These are phyloP conservation scores for Ganoderma leucocontextum DNA, from an alignment of 1,284 basidiomycete species.

Conservation along the genomic window DNA sequence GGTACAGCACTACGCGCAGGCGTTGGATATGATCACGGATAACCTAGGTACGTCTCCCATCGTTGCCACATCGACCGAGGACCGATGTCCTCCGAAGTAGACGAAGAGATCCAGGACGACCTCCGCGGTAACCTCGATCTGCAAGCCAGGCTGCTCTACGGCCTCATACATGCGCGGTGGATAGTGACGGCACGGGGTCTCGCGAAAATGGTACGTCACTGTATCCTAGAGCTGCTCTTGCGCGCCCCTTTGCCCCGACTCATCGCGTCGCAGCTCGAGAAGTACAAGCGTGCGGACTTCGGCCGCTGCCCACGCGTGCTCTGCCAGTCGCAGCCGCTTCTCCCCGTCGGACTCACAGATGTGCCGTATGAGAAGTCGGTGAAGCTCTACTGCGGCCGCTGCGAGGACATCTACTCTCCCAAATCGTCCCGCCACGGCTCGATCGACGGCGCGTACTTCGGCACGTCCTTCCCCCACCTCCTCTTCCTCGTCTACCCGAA, in stretches of 20 bases:
- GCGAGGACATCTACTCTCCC: constrained; percentile 96
- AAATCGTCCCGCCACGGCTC: constrained; percentile 94
- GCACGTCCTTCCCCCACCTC: constrained; percentile 95
- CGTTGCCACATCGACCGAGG: background rate
- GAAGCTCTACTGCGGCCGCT: constrained; percentile 95
- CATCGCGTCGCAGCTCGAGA: constrained; percentile 75
- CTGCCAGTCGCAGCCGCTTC: constrained; percentile 90
- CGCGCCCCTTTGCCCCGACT: background rate
- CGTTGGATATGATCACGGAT: constrained; percentile 95
- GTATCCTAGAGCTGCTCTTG: background rate
- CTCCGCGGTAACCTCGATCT: constrained; percentile 86
- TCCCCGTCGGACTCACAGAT: constrained; percentile 95
- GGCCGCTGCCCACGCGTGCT: constrained; percentile 95
- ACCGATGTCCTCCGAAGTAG: constrained; percentile 43
- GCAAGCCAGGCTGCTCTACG: constrained; percentile 91
- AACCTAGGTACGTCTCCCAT: constrained; percentile 76
- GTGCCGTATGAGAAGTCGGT: constrained; percentile 96
- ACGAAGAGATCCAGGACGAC: constrained; percentile 84
- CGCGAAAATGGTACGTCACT: constrained; percentile 87
- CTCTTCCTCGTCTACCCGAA: constrained; percentile 95
- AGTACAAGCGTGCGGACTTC: constrained; percentile 97
- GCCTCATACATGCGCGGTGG: constrained; percentile 96
- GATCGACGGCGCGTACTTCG: constrained; percentile 97
- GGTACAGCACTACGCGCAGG: constrained; percentile 93
- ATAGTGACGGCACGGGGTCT: constrained; percentile 94